phyloP scores from a whole-genome alignment of 2,329 filamentous ascomycete genomes.

The Exophiala mesophila region DNA sequence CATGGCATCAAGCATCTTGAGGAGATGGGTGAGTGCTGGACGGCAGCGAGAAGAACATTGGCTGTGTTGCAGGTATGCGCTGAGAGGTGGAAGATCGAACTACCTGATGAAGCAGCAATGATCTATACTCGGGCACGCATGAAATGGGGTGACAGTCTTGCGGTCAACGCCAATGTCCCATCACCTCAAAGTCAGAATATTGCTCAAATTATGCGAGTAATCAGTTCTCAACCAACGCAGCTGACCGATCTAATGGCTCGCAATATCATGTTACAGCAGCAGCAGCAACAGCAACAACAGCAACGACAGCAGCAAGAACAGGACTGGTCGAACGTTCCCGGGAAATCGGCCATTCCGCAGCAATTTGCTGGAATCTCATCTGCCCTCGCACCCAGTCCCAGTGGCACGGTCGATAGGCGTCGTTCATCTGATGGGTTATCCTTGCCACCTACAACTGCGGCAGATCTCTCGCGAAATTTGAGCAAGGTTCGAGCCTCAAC shows the following conservation, averaged over 20 bases:
- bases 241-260: constrained; percentile 19
- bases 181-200: constrained; percentile 36
- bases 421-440: constrained; percentile 24
- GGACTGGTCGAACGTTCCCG: constrained; percentile 9
- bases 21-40: constrained; percentile 93
- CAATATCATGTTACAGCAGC: constrained; percentile 28
- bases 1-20: constrained; percentile 89
- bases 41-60: constrained; percentile 78
- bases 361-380: constrained; percentile 12
- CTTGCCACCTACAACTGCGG: constrained; percentile 27
- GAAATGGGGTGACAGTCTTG: constrained; percentile 67
- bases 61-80: constrained; percentile 79
- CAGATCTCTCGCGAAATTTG: constrained; percentile 23
- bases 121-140: constrained; percentile 74
- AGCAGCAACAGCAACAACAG: constrained; percentile 25
- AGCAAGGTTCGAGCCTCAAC: constrained; percentile 19
- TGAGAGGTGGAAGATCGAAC: constrained; percentile 80
- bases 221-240: constrained; percentile 15
- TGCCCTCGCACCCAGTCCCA: constrained; percentile 13
- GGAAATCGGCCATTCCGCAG: constrained; percentile 8
- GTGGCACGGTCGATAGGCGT: constrained; percentile 17
- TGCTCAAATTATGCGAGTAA: constrained; percentile 25
- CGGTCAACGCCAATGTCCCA: neutral
- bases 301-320: constrained; percentile 17
- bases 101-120: constrained; percentile 75